Evolutionary conservation across 371 early-diverging fungal species (phyloP), one percentile per base, ranked within the genome.

Genomic region (Mortierella sp.): DNA sequence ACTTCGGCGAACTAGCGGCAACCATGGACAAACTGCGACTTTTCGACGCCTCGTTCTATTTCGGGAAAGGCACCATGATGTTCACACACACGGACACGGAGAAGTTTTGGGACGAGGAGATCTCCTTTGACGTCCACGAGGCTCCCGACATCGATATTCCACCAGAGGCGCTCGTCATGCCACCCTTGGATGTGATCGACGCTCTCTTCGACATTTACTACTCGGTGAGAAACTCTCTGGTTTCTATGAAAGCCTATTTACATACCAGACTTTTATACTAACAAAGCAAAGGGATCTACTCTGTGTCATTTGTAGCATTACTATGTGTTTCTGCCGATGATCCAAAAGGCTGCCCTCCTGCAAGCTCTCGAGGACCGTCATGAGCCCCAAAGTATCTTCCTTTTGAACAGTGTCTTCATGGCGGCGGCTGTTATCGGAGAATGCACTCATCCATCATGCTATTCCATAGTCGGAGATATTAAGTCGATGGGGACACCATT

Each of bases 21-120:
- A 78, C 78, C 11, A 72, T 78, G 78, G 78, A 78, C 74, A 78
- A 78, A 54, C 74, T 78, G 16, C 74, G 78, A 43, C 55, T 78
- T 32, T 78, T 78, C 68, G 78, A 78, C 43, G 78, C 78, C 21
- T 78, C 78, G 2, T 44, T 78, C 55, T 78, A 78, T 32, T 74
- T 73, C 38, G 78, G 78, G 43, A 78, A 78, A 29, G 78, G 78
- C 44, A 74, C 78, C 44, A 74, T 78, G 51, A 54, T 78, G 6
- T 78, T 78, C 27, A 73, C 78, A 6, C 72, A 73, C 43, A 78
- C 78, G 21, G 78, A 78, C 55, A 56, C 73, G 18, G 65, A 78
- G 32, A 65, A 73, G 18, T 78, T 78, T 51, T 78, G 78, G 78
- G 78, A 78, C 56, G 78, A 78, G 49, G 78, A 78, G 43, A 78